Evolutionary conservation across 1,284 basidiomycete genomes (phyloP).

Genomic region (Sporisorium sorghi): DNA sequence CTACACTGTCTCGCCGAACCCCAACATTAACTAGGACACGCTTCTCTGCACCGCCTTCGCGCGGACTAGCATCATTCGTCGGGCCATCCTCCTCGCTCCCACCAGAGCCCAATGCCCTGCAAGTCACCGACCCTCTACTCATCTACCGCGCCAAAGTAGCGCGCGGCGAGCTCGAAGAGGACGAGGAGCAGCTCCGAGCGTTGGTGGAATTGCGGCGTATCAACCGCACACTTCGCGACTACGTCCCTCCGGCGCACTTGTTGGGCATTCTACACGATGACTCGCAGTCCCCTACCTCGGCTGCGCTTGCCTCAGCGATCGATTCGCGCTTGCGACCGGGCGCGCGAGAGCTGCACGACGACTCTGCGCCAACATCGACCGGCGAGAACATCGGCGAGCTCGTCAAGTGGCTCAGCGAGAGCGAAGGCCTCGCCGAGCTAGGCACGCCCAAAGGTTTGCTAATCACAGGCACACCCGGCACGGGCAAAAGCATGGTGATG

Average conservation of each 20-base stretch:
- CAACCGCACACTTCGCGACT: conserved; percentile 72
- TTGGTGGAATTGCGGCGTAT: conserved; percentile 75
- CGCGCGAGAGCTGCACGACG: conserved; percentile 18
- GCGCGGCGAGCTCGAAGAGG: conserved; percentile 74
- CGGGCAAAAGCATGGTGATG: conserved; percentile 76
- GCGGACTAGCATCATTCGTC: conserved; percentile 14
- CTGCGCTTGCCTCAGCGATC: conserved; percentile 31
- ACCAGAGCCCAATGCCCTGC: conserved; percentile 35
- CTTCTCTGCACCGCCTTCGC: not conserved
- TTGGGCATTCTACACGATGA: conserved; percentile 57
- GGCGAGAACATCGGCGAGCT: conserved; percentile 68
- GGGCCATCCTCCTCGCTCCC: not conserved
- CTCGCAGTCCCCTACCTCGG: conserved; percentile 23
- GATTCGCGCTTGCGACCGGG: conserved; percentile 25
- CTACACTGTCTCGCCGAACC: not conserved
- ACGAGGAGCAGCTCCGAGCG: conserved; percentile 77
- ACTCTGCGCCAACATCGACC: conserved; percentile 5
- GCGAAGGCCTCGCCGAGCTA: conserved; percentile 75
- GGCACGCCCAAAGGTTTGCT: conserved; percentile 75
- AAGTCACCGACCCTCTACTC: conserved; percentile 59
- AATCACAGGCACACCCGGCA: conserved; percentile 73
- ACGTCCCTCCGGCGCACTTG: conserved; percentile 72
- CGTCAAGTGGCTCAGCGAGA: conserved; percentile 74
- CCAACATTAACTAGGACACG: not conserved
- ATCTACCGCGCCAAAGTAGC: conserved; percentile 70